Conservation (phyloP, 2,329 filamentous ascomycete genomes). For the Aspergillus novofumigatus region DNA sequence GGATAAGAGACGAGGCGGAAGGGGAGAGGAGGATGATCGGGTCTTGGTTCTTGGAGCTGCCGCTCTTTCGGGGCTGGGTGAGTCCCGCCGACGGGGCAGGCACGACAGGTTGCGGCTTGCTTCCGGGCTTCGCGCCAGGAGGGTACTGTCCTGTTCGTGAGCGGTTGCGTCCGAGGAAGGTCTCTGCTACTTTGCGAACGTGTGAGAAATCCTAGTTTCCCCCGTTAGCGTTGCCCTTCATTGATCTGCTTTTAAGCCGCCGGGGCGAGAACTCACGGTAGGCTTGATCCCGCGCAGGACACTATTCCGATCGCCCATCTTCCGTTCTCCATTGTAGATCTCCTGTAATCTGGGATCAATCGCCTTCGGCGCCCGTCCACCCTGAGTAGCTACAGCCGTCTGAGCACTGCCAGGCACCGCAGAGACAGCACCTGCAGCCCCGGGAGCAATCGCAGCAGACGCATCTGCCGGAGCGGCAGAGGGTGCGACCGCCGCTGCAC, state of each 20-base stretch:
- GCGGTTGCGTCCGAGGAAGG: constrained; percentile 62
- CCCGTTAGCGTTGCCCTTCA: neutral
- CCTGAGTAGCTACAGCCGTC: constrained; percentile 32
- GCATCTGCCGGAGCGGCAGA: constrained; percentile 33
- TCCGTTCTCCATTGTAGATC: constrained; percentile 88
- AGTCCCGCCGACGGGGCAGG: constrained; percentile 36
- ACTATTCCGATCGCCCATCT: constrained; percentile 88
- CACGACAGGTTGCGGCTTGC: constrained; percentile 27
- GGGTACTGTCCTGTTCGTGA: constrained; percentile 34
- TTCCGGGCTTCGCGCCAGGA: constrained; percentile 30
- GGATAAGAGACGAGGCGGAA: constrained; percentile 87
- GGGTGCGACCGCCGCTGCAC: constrained; percentile 47
- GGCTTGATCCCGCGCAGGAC: constrained; percentile 82
- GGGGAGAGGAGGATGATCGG: constrained; percentile 97
- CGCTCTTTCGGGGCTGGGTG: constrained; percentile 36
- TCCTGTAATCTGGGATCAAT: constrained; percentile 78
- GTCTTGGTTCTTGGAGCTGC: constrained; percentile 53
- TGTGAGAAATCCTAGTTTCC: constrained; percentile 78
- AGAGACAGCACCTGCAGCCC: constrained; percentile 43
- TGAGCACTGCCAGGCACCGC: constrained; percentile 41
- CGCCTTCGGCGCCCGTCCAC: constrained; percentile 56
- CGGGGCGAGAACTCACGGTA: constrained; percentile 54
- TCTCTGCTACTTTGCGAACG: constrained; percentile 77
- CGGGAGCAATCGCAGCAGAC: constrained; percentile 48
- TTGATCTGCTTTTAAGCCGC: neutral